Conservation (phyloP, 208 protist species). For the Crithidia brevicula region DNA sequence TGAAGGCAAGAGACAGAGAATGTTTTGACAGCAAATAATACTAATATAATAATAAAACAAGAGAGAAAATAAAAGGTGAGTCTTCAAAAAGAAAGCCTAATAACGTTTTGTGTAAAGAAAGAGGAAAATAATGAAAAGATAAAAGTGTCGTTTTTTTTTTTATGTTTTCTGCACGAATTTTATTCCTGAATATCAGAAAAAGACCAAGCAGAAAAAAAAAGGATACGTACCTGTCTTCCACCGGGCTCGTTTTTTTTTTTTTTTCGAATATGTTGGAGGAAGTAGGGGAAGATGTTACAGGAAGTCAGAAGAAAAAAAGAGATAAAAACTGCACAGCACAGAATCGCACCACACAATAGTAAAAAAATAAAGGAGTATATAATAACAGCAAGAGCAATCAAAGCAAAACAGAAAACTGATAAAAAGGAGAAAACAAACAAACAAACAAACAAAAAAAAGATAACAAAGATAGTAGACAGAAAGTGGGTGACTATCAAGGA, state of each 20-base stretch:
- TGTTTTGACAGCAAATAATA: background rate
- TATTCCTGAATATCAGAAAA: too few species aligned
- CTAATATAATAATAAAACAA: slow-evolving; percentile 6
- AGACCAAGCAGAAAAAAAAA: background rate
- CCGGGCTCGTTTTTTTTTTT: background rate
- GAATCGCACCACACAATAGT: background rate
- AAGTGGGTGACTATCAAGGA: background rate
- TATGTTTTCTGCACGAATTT: too few species aligned
- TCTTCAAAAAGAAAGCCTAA: too few species aligned
- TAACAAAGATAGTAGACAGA: background rate
- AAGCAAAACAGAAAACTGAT: background rate
- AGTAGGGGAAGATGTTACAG: too few species aligned
- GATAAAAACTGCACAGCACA: too few species aligned
- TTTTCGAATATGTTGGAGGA: too few species aligned
- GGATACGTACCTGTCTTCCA: background rate
- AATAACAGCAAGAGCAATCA: too few species aligned
- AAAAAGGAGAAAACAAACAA: background rate
- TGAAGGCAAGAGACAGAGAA: slow-evolving; percentile 11
- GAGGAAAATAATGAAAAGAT: background rate
- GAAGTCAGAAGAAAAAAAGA: too few species aligned
- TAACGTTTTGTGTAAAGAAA: background rate
- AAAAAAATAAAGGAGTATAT: background rate
- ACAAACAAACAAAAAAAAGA: slow-evolving; percentile 12
- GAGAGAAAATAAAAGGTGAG: background rate
- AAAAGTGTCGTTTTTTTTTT: background rate